Evolutionary conservation across 257 asterid genomes (phyloP), one percentile per base, ranked within the genome.

Genomic region (Forsythia viridissima): DNA sequence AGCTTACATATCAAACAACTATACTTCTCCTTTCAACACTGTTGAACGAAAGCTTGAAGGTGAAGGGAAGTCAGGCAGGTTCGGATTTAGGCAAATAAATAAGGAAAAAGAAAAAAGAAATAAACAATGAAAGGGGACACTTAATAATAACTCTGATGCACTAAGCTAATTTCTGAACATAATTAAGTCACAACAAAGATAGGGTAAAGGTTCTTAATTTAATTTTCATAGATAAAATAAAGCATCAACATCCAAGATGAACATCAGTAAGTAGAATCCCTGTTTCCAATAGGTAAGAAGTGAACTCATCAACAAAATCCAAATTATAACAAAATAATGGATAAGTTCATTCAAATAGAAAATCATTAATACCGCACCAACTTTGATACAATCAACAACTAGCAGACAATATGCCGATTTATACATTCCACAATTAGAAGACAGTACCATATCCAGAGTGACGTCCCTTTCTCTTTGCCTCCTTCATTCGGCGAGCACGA

Each of bases 401-500:
- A n/a, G 11, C 40, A 11, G 39, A 30, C 70, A 3, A 18, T 11
- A 12, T 0, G 39, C 6, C 6, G 2, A 63, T 9, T 63, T 63
- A 21, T 9, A 21, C 15, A 70, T 41, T 39, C 74, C 74, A 70
- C 44, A 70, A 9, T 2, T 16, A 40, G 39, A 63, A 40, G 18
- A 21, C 3, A 18, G 16, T 86, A 88, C 92, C 92, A 37, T 84
- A 86, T 80, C 92, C 92, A 74, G 92, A 86, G 70, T 88, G 92
- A 16, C 92, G 92, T 8, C 92, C 92, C 87, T 88, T 88, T 37
- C 86, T 73, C 84, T 88, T 88, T 41, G 92, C 92, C 70, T 82
- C 88, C 76, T 88, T 88, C 92, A 88, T 88, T 15, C 88, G 70
- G 36, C 92, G 92, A 3, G 92, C 92, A 4, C 92, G 92, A 15